phyloP scores from a whole-genome alignment of 148 eudicot species.

The Rheum nobile region DNA sequence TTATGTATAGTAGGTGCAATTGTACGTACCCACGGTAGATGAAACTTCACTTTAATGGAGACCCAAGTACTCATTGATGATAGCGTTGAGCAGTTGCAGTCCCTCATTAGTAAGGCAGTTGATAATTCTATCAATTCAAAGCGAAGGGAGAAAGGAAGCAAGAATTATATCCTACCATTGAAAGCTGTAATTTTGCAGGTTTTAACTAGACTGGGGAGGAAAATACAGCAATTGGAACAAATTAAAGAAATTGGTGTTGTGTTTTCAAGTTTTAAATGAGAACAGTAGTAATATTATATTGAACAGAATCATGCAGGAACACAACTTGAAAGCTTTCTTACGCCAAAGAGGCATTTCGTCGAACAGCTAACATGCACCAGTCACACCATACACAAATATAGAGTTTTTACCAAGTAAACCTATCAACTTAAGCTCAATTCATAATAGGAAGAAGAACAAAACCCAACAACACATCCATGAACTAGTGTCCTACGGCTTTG shows the following conservation, averaged over 20 bases:
- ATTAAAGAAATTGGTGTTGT: background rate
- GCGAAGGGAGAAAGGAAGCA: background rate
- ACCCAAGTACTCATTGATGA: conserved; percentile 7
- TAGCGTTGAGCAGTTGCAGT: conserved; percentile 4
- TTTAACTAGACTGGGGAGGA: background rate
- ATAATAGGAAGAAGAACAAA: background rate
- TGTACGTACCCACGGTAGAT: conserved; percentile 8
- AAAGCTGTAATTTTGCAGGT: background rate
- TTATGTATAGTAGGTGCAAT: conserved; percentile 5
- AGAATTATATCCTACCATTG: background rate
- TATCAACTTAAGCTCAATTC: background rate
- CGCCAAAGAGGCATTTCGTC: background rate
- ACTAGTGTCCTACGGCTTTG: background rate
- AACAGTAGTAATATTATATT: background rate
- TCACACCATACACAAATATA: background rate
- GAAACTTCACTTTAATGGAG: conserved; percentile 6
- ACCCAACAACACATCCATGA: background rate
- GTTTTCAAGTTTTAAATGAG: background rate
- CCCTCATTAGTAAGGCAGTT: conserved; percentile 5
- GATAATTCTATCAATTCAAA: background rate
- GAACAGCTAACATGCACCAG: conserved; percentile 7
- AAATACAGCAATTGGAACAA: background rate
- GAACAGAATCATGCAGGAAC: background rate
- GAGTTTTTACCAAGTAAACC: background rate
- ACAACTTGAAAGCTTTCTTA: no score